A percentile compares a stretch with the other conserved stretches of the same genome.
Conservation (phyloP, 2,329 filamentous ascomycete species). For the Neofusicoccum kwambonambiense region DNA sequence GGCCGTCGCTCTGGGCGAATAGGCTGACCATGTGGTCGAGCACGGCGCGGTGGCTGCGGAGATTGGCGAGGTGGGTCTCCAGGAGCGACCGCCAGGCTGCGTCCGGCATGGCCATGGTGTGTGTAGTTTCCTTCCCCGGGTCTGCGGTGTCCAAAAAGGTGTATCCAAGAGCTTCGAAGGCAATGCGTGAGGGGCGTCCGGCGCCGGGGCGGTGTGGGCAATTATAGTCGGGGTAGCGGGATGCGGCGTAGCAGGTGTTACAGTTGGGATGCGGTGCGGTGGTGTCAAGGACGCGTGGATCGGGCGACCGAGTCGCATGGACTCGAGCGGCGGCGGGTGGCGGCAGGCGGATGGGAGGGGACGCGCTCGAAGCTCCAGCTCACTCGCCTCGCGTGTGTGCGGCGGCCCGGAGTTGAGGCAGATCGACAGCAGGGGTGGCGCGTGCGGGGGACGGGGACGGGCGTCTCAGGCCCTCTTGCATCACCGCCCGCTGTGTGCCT, state of each 20-base stretch:
- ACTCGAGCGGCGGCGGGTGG: too few relatives aligned
- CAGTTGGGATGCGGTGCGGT: not conserved
- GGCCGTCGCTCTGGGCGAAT: not conserved
- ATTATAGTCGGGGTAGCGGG: not conserved
- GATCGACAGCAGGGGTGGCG: not conserved
- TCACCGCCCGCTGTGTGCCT: too few relatives aligned
- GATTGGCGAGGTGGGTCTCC: conserved; percentile 12
- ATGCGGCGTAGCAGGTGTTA: not conserved
- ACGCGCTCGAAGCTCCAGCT: too few relatives aligned
- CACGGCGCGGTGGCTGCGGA: conserved; percentile 10
- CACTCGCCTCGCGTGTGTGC: not conserved
- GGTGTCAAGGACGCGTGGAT: not conserved
- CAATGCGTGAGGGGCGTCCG: not conserved
- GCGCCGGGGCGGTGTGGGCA: too few relatives aligned
- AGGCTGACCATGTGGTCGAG: conserved; percentile 3
- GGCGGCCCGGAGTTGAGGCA: conserved; percentile 1
- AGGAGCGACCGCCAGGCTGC: conserved; percentile 1
- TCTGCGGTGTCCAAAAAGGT: not conserved
- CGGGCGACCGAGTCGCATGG: too few relatives aligned
- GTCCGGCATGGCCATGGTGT: not conserved
- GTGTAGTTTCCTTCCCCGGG: not conserved
- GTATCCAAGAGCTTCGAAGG: not conserved
- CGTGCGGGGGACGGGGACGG: not conserved
- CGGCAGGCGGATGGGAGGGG: too few relatives aligned
- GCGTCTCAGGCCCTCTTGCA: too few relatives aligned